phyloP scores from a whole-genome alignment of 139 green algal species.

The Micromonas pusilla region DNA sequence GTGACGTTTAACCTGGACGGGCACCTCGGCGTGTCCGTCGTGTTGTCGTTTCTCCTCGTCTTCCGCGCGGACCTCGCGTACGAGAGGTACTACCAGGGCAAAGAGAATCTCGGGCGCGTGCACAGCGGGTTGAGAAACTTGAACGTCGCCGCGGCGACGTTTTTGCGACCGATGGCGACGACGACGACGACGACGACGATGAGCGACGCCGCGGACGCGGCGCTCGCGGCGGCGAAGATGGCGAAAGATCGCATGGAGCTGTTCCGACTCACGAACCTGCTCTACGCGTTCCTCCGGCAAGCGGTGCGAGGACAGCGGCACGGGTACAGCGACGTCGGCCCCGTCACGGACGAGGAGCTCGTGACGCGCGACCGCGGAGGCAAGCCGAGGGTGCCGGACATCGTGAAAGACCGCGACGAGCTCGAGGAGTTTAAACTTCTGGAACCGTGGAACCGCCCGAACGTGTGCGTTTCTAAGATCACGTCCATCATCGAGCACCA shows the following conservation, averaged over 20 bases:
- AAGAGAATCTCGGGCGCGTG: slow-evolving; percentile 7
- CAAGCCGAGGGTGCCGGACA: slow-evolving; percentile 11
- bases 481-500: slow-evolving; percentile 10
- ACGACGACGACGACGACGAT: not conserved
- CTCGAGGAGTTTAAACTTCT: not conserved
- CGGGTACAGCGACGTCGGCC: slow-evolving; percentile 13
- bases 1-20: slow-evolving; percentile 18
- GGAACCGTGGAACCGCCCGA: slow-evolving; percentile 6
- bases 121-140: slow-evolving; percentile 11
- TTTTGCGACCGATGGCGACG: not conserved
- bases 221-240: not conserved
- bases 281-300: slow-evolving; percentile 27
- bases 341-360: slow-evolving; percentile 13
- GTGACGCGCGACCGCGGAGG: slow-evolving; percentile 11
- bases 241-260: slow-evolving; percentile 24
- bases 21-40: slow-evolving; percentile 5
- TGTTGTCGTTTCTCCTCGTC: slow-evolving; percentile 28
- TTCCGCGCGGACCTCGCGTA: slow-evolving; percentile 28
- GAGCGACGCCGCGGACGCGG: not conserved
- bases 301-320: slow-evolving; percentile 18
- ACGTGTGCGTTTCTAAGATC: slow-evolving; percentile 14
- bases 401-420: slow-evolving; percentile 5
- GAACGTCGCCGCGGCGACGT: not conserved
- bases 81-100: slow-evolving; percentile 28
- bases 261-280: slow-evolving; percentile 11